These are phyloP conservation scores for Lipomyces sp. DNA, from an alignment of 805 yeast species.

Conservation along the genomic window DNA sequence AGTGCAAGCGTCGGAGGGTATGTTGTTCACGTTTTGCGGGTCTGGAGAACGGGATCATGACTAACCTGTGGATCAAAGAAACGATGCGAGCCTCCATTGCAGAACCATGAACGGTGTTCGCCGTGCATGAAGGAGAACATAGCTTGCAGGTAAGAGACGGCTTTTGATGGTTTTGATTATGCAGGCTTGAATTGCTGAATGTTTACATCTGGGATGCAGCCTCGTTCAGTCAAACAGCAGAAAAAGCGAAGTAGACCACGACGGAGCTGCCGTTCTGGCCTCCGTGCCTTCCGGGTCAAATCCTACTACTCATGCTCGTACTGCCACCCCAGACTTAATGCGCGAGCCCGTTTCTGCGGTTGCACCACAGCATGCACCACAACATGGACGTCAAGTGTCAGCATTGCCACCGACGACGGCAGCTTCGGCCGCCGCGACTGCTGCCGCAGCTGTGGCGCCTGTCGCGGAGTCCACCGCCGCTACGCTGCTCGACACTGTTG, in stretches of 20 bases:
- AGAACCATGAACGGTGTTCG: constrained; percentile 34
- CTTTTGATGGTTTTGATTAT: not conserved
- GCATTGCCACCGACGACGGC: not conserved
- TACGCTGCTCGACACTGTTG: constrained; percentile 13
- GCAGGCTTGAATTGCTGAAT: too few relatives aligned
- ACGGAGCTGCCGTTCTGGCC: too few relatives aligned
- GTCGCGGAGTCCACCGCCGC: constrained; percentile 25
- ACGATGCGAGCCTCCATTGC: constrained; percentile 37
- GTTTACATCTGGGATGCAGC: constrained; percentile 4
- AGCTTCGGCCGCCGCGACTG: constrained; percentile 23
- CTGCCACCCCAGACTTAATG: too few relatives aligned
- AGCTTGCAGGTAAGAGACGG: constrained; percentile 29
- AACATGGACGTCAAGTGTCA: not conserved
- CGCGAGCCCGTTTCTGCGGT: not conserved
- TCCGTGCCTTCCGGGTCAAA: too few relatives aligned
- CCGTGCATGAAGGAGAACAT: constrained; percentile 38
- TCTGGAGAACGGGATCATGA: not conserved
- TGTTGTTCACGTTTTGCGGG: constrained; percentile 5
- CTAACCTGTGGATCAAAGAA: constrained; percentile 16
- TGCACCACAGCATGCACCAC: not conserved
- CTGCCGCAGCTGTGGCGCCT: constrained; percentile 25
- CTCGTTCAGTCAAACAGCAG: too few relatives aligned
- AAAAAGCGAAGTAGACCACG: too few relatives aligned
- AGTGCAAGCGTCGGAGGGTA: constrained; percentile 41
- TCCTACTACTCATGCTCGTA: too few relatives aligned